Evolutionary conservation across 2,329 filamentous ascomycete species (phyloP).

Genomic region (Cladosporium sp.): DNA sequence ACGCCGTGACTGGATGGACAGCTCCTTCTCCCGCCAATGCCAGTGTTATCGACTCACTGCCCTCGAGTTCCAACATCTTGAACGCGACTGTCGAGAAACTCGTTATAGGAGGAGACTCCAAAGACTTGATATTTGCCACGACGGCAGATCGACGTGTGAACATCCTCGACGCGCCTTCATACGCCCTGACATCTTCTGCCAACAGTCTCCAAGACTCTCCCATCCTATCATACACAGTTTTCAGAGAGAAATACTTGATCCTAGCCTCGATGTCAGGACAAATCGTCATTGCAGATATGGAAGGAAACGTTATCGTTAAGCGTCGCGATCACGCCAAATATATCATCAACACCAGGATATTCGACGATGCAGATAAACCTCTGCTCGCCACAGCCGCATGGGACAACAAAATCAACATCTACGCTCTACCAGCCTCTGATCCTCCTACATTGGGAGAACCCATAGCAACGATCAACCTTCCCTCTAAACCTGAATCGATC

Average conservation of each 20-base stretch:
- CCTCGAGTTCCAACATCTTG: slow-evolving; percentile 50
- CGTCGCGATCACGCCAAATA: slow-evolving; percentile 57
- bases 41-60: slow-evolving; percentile 38
- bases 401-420: slow-evolving; percentile 55
- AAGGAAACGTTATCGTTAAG: slow-evolving; percentile 39
- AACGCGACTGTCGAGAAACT: slow-evolving; percentile 34
- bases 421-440: slow-evolving; percentile 29
- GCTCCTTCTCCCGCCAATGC: slow-evolving; percentile 46
- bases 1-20: slow-evolving; percentile 39
- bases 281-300: slow-evolving; percentile 44
- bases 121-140: slow-evolving; percentile 37
- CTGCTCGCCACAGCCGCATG: slow-evolving; percentile 57
- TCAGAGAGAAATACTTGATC: slow-evolving; percentile 45
- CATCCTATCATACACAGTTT: slow-evolving; percentile 47
- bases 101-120: slow-evolving; percentile 2
- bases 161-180: slow-evolving; percentile 37
- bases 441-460: slow-evolving; percentile 35
- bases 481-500: slow-evolving; percentile 55
- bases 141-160: slow-evolving; percentile 47
- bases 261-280: slow-evolving; percentile 57
- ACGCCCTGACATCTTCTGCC: slow-evolving; percentile 33
- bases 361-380: slow-evolving; percentile 25
- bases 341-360: slow-evolving; percentile 47
- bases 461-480: slow-evolving; percentile 39
- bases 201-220: slow-evolving; percentile 47